Percentiles rank a stretch among this genome's conserved stretches.
phyloP scores from a whole-genome alignment of 768 basidiomycete genomes.

The Naganishia friedmannii region DNA sequence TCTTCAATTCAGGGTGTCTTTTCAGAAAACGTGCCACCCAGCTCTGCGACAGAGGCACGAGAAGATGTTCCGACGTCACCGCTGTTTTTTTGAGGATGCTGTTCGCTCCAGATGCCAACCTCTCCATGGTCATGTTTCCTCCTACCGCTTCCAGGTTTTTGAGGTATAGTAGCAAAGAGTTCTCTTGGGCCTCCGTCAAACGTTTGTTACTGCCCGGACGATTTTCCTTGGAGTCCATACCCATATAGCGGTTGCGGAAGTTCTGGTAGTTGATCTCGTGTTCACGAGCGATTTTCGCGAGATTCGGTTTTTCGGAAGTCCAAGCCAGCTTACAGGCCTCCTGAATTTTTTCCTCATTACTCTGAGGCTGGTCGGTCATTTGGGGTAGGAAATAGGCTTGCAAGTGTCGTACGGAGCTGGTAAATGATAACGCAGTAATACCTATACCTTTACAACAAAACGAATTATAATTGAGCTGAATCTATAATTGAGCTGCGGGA shows the following conservation, averaged over 20 bases:
- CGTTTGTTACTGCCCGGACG: not conserved
- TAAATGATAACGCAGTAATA: not conserved
- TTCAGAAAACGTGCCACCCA: not conserved
- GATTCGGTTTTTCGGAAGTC: not conserved
- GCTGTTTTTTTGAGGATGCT: not conserved
- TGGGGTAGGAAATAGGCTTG: not conserved
- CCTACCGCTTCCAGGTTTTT: conserved; percentile 4
- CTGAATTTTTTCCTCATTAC: not conserved
- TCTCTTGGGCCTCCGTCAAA: conserved; percentile 3
- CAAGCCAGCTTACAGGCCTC: not conserved
- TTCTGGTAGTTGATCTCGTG: not conserved
- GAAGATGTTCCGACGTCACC: not conserved
- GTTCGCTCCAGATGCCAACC: not conserved
- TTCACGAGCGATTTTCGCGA: not conserved
- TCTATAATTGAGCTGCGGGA: conserved; percentile 7
- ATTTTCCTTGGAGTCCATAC: not conserved
- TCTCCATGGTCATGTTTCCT: not conserved
- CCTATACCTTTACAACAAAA: not conserved
- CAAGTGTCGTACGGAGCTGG: too few relatives aligned
- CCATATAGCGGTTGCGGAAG: conserved; percentile 11
- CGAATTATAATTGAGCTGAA: not conserved
- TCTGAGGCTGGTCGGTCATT: not conserved
- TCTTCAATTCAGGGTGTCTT: not conserved
- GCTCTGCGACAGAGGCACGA: not conserved
- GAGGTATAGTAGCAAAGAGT: not conserved